Evolutionary conservation across 2,329 filamentous ascomycete genomes (phyloP).

Genomic region (Mycogone perniciosa): DNA sequence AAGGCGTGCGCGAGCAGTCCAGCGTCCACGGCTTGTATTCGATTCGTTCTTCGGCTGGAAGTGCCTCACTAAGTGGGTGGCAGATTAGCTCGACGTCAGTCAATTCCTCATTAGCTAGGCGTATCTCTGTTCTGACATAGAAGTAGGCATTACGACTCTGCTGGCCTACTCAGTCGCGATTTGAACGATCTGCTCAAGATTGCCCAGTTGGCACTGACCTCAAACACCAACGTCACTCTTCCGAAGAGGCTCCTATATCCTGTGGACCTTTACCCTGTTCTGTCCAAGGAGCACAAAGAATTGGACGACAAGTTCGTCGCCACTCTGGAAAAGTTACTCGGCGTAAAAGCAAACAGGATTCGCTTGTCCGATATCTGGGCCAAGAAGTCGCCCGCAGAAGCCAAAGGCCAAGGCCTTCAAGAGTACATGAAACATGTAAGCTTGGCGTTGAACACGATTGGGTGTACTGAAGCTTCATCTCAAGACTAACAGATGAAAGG

Average conservation of each 20-base stretch:
- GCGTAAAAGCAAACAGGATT: constrained; percentile 15
- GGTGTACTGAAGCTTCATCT: neutral
- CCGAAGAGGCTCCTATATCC: constrained; percentile 22
- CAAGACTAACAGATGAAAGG: constrained; percentile 14
- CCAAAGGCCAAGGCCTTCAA: constrained; percentile 18
- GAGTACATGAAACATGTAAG: constrained; percentile 26
- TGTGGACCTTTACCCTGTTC: constrained; percentile 16
- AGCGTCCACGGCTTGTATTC: constrained; percentile 26
- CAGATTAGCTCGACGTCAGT: constrained; percentile 18
- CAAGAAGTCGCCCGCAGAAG: constrained; percentile 17
- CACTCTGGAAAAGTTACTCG: constrained; percentile 19
- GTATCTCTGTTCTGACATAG: neutral
- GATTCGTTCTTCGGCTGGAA: constrained; percentile 18
- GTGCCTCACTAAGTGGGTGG: constrained; percentile 13
- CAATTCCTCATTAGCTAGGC: too few relatives aligned
- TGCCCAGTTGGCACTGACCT: constrained; percentile 14
- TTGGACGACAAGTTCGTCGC: constrained; percentile 20
- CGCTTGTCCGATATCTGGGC: constrained; percentile 18
- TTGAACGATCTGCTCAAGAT: constrained; percentile 20
- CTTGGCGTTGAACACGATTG: neutral
- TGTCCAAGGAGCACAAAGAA: constrained; percentile 8
- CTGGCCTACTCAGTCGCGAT: constrained; percentile 20
- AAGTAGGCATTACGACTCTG: constrained; percentile 14
- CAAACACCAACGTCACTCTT: neutral
- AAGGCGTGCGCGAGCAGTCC: constrained; percentile 16